A percentile compares a stretch with the other conserved stretches of the same genome.
Evolutionary conservation across 163 green algal genomes (phyloP).

Genomic region (Scenedesmus sp.): DNA sequence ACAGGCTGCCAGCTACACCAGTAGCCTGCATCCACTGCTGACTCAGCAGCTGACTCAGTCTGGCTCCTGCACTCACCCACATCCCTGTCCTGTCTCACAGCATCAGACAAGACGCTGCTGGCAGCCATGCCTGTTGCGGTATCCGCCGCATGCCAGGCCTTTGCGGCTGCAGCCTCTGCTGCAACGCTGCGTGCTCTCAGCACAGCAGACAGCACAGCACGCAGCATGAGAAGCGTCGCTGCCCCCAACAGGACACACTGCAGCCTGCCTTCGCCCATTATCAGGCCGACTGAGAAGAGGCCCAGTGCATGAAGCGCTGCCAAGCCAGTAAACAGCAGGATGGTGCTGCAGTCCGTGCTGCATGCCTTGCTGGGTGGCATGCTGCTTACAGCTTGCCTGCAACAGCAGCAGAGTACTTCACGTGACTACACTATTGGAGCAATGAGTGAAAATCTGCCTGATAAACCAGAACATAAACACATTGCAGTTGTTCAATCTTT

Average conservation of each 20-base stretch:
- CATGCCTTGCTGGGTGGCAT: not conserved
- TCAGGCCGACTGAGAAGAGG: constrained; percentile 76
- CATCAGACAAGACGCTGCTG: too few relatives aligned
- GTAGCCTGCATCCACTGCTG: not conserved
- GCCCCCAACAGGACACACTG: constrained; percentile 61
- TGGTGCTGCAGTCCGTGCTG: not conserved
- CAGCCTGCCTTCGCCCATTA: constrained; percentile 76
- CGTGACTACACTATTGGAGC: not conserved
- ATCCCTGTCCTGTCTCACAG: not conserved
- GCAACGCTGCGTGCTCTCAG: not conserved
- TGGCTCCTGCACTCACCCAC: not conserved
- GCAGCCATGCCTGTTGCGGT: not conserved
- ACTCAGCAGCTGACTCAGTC: not conserved
- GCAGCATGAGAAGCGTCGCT: constrained; percentile 50
- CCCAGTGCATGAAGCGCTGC: constrained; percentile 28
- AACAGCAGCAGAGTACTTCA: not conserved
- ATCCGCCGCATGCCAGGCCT: too few relatives aligned
- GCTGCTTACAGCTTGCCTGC: not conserved
- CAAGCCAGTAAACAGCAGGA: constrained; percentile 24
- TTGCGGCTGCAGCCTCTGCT: not conserved
- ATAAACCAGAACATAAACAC: not conserved
- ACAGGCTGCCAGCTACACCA: not conserved
- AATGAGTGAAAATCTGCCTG: not conserved
- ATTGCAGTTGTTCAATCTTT: not conserved
- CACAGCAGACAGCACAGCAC: constrained; percentile 22